Percentiles rank a stretch among this genome's conserved stretches.
Conservation (phyloP, 1,139 yeast species). For the Pichia sp. region DNA sequence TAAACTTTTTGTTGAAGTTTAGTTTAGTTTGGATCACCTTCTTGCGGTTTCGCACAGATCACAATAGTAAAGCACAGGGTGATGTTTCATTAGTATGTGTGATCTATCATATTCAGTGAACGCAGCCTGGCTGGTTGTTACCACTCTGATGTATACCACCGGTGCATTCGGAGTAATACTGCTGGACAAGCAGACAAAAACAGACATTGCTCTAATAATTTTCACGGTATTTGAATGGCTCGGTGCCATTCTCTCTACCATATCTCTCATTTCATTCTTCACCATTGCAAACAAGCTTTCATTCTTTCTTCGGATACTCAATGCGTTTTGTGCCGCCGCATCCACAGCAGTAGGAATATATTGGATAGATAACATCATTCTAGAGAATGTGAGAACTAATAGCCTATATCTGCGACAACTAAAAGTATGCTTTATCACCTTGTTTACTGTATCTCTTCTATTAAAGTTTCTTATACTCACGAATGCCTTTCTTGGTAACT, state of each 20-base stretch:
- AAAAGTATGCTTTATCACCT: conserved; percentile 9
- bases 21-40: no score
- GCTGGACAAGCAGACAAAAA: neutral
- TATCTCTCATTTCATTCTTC: neutral
- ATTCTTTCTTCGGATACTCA: neutral
- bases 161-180: conserved; percentile 10
- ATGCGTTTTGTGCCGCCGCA: neutral
- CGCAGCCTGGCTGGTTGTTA: neutral
- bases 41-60: neutral
- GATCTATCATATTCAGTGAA: conserved; percentile 5
- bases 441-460: conserved; percentile 11
- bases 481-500: neutral
- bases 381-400: neutral
- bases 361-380: conserved; percentile 15
- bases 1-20: no score
- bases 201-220: conserved; percentile 10
- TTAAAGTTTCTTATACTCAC: conserved; percentile 1
- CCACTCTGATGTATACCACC: neutral
- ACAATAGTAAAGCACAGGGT: neutral
- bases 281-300: neutral
- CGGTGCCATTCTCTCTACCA: neutral
- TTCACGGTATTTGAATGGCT: conserved; percentile 10
- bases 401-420: conserved; percentile 7
- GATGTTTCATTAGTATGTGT: neutral
- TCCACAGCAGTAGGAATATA: conserved; percentile 14